Evolutionary conservation across 2,329 filamentous ascomycete genomes (phyloP).

Genomic region (Stachybotrys echinatus): DNA sequence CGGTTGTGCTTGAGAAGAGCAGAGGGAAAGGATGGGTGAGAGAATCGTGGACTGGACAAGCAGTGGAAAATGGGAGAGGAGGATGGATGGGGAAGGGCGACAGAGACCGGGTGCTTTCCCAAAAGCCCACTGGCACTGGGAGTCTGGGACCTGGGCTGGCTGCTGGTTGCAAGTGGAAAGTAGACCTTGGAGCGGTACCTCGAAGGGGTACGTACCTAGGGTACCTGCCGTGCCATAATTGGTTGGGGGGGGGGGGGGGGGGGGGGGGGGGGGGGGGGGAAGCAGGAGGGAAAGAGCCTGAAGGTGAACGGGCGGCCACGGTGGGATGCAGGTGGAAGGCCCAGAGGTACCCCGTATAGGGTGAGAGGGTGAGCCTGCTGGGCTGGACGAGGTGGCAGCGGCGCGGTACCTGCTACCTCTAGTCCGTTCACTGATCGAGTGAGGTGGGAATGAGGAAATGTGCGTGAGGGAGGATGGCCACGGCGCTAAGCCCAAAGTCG

Average conservation of each 20-base stretch:
- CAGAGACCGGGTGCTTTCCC: slow-evolving; percentile 19
- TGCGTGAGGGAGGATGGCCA: slow-evolving; percentile 14
- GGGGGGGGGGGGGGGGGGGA: too few species aligned
- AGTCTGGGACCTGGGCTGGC: not conserved
- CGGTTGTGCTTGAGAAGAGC: slow-evolving; percentile 1
- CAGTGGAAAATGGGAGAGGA: slow-evolving; percentile 26
- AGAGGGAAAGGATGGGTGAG: slow-evolving; percentile 3
- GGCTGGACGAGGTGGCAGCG: not conserved
- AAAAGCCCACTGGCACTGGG: not conserved
- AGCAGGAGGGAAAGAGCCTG: too few species aligned
- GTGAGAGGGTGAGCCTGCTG: too few species aligned
- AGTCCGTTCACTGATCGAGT: not conserved
- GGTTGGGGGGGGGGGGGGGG: too few species aligned
- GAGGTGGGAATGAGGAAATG: not conserved
- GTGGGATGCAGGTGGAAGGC: too few species aligned
- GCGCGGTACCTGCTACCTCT: not conserved
- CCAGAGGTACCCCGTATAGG: too few species aligned
- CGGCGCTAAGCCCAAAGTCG: slow-evolving; percentile 28
- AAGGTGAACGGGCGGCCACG: too few species aligned
- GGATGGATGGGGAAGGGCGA: slow-evolving; percentile 30
- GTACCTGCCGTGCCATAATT: not conserved
- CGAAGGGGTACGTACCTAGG: not conserved
- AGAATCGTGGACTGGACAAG: slow-evolving; percentile 24
- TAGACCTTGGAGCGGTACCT: not conserved
- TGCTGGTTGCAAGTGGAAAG: not conserved